A percentile compares a stretch with the other conserved stretches of the same genome.
Conservation (phyloP, 192 early-diverging fungal genomes). For the Borealophlyctis nickersoniae region DNA sequence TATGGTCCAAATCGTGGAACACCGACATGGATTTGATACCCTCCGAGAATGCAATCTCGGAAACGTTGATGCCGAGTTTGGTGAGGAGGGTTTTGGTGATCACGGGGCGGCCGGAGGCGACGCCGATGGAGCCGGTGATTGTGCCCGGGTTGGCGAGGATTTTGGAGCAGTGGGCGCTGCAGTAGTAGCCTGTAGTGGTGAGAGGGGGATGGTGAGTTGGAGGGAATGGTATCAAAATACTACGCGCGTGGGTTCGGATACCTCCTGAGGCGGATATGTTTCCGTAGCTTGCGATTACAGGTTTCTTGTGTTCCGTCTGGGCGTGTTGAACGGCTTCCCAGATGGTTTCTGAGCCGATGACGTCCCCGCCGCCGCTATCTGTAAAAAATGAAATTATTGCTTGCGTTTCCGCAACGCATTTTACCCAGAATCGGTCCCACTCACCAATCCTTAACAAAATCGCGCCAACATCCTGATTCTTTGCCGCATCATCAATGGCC, state of each 20-base stretch:
- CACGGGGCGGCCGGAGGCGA: constrained; percentile 53
- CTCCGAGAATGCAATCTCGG: constrained; percentile 49
- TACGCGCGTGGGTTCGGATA: too few relatives aligned
- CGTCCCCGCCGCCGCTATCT: constrained; percentile 69
- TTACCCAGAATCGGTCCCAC: constrained; percentile 1
- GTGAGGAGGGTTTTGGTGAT: constrained; percentile 57
- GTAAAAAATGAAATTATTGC: constrained; percentile 8
- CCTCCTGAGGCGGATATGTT: constrained; percentile 43
- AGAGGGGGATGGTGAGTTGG: background rate
- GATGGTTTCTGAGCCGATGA: constrained; percentile 65
- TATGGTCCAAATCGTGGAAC: constrained; percentile 45
- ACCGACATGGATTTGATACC: constrained; percentile 47
- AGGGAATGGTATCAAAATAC: background rate
- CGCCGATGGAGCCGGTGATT: constrained; percentile 73
- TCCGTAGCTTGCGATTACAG: constrained; percentile 65
- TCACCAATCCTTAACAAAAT: constrained; percentile 66
- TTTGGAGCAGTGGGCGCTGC: constrained; percentile 48
- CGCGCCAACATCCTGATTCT: constrained; percentile 49
- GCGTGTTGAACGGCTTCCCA: constrained; percentile 55
- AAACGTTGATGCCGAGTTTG: constrained; percentile 56
- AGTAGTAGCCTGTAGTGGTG: constrained; percentile 48
- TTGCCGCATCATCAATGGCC: constrained; percentile 52
- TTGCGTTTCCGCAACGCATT: background rate
- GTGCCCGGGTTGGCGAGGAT: constrained; percentile 65
- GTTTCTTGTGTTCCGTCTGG: constrained; percentile 55